Conservation (phyloP, 495 filamentous ascomycete genomes). For the Talaromyces trachyspermus region DNA sequence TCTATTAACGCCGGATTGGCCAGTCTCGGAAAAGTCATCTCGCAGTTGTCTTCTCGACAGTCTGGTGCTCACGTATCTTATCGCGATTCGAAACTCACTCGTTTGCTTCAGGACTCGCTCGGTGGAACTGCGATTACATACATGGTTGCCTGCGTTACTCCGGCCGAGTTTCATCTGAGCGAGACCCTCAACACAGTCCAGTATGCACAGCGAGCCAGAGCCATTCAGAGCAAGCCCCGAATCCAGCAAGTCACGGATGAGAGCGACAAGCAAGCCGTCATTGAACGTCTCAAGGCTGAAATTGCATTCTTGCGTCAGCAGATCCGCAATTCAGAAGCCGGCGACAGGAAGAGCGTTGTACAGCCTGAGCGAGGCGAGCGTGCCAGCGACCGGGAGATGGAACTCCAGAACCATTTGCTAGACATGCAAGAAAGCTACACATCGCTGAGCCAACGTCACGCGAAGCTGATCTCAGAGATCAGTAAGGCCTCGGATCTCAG, state of each 20-base stretch:
- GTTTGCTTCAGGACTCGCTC: constrained; percentile 94
- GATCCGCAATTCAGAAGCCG: constrained; percentile 63
- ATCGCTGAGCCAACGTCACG: constrained; percentile 82
- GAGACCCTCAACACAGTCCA: constrained; percentile 96
- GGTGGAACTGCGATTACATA: constrained; percentile 97
- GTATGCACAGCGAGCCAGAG: constrained; percentile 92
- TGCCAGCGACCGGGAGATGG: constrained; percentile 75
- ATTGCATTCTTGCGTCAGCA: constrained; percentile 92
- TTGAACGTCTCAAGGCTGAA: constrained; percentile 90
- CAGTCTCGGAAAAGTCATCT: constrained; percentile 95
- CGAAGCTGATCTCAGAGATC: constrained; percentile 90
- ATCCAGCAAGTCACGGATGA: constrained; percentile 91
- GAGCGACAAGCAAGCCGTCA: constrained; percentile 86
- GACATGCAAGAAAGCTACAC: constrained; percentile 94
- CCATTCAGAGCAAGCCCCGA: constrained; percentile 93
- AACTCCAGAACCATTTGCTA: constrained; percentile 89
- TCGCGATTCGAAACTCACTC: constrained; percentile 92
- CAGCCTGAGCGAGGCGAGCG: constrained; percentile 68
- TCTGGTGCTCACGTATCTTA: constrained; percentile 92
- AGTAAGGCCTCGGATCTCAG: constrained; percentile 68
- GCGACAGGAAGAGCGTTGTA: constrained; percentile 49
- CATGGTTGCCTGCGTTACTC: constrained; percentile 98
- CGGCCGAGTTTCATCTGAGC: constrained; percentile 93
- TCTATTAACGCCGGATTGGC: constrained; percentile 97
- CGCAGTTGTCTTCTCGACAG: constrained; percentile 86